Evolutionary conservation across 2,329 filamentous ascomycete genomes (phyloP), one percentile per base, ranked within the genome.

Genomic region (Microthyrium microscopicum): DNA sequence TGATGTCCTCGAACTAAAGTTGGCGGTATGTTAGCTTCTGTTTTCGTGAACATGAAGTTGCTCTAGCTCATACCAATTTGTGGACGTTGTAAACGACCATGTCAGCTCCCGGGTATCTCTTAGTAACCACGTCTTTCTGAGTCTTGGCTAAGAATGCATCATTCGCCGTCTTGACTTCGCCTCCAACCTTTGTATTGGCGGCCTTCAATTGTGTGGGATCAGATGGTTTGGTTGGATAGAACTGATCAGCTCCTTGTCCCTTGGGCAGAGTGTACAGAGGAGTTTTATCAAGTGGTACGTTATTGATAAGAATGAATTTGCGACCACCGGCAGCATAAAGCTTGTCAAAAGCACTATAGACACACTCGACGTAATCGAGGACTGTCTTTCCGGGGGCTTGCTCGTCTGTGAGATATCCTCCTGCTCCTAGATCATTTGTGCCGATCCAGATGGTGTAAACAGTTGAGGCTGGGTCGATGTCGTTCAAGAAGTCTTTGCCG

Each of bases 371-470:
- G 46, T 75, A 83, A 46, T 74, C 65, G 2, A 62, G 57, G 5
- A 84, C 62, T 2, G 68, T 74, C 17, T 70, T 72, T 9, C 64
- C 67, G 0, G 56, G 44, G 4, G 64, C 52, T 47, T 82, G 73
- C 16, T 60, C 62, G 46, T 82, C 75, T 4, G 65, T 70, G 21
- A 85, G 50, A 46, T 84, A 77, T 5, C 66, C 75, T 33, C 62
- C 53, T 36, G 60, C 62, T 16, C 79, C 78, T 7, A 87, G 58
- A 46, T 89, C 80, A 47, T 87, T 87, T 17, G 78, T 84, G 3
- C 80, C 80, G 44, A 85, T 83, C 77, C 77, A 85, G 32, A 85
- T 66, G 1, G 71, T 64, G 46, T 83, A 85, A 3, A 81, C 71
- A 1, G 77, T 81, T 40, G 73, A 71, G 20, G 66, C 54, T 2